Evolutionary conservation across 202 grass and related monocot species (phyloP).

Genomic region (Zoysia matrella): DNA sequence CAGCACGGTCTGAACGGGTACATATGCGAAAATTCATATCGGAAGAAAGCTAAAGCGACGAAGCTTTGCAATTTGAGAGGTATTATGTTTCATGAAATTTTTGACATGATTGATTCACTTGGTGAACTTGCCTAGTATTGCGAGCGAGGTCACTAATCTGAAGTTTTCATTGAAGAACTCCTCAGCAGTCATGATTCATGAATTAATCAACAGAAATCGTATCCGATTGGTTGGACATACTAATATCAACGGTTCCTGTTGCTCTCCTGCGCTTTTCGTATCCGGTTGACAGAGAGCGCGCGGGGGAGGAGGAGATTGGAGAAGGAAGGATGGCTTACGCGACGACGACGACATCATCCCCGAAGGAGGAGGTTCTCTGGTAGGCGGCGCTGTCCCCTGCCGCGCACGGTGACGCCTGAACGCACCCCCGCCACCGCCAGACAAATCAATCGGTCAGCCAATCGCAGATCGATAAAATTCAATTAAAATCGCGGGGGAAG

Average conservation of each 20-base stretch:
- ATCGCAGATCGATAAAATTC: no score
- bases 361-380: slow-evolving; percentile 74
- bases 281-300: neutral
- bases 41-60: no score
- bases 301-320: no score
- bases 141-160: neutral
- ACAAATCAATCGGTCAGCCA: neutral
- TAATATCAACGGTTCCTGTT: neutral
- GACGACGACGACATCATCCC: slow-evolving; percentile 91
- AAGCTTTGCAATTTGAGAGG: no score
- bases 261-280: no score
- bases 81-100: no score
- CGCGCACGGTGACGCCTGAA: slow-evolving; percentile 80
- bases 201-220: neutral
- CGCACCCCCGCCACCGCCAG: neutral
- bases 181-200: no score
- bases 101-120: no score
- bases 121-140: no score
- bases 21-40: no score
- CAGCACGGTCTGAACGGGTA: no score
- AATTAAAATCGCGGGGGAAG: no score
- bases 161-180: neutral
- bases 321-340: slow-evolving; percentile 55
- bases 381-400: slow-evolving; percentile 94
- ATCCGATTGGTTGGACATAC: neutral